Percentiles rank a stretch among this genome's conserved stretches.
phyloP scores from a whole-genome alignment of 192 early-diverging fungal species.

The Mortierella claussenii region DNA sequence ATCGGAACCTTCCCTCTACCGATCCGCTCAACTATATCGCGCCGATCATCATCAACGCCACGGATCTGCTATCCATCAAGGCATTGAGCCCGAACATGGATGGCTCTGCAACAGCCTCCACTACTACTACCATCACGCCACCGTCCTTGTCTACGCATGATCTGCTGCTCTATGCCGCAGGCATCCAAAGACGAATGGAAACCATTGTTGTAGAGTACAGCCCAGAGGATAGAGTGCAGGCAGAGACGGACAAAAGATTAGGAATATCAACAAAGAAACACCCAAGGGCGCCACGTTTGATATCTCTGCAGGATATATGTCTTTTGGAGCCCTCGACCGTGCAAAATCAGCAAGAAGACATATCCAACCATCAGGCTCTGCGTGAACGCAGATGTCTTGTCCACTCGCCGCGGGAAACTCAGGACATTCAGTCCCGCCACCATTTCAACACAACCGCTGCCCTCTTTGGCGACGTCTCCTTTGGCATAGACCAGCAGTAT shows the following conservation, averaged over 20 bases:
- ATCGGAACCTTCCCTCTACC: conserved; percentile 8
- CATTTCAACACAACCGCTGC: not conserved
- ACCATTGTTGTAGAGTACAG: conserved; percentile 22
- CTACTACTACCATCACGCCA: not conserved
- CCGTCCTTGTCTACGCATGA: conserved; percentile 8
- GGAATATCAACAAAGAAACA: not conserved
- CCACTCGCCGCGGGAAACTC: conserved; percentile 57
- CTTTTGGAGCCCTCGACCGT: conserved; percentile 15
- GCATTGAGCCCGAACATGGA: not conserved
- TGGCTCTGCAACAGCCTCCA: not conserved
- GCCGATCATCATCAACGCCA: conserved; percentile 42
- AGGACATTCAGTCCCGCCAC: too few species aligned
- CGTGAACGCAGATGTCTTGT: conserved; percentile 57
- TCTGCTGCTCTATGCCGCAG: conserved; percentile 12
- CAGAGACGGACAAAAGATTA: not conserved
- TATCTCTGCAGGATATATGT: conserved; percentile 36
- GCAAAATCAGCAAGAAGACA: too few species aligned
- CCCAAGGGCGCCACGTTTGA: conserved; percentile 3
- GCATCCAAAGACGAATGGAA: conserved; percentile 29
- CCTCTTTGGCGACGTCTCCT: conserved; percentile 7
- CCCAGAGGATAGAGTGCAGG: not conserved
- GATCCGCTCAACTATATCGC: conserved; percentile 33
- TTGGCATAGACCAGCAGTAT: not conserved
- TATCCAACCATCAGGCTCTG: too few species aligned
- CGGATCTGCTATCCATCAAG: conserved; percentile 17